Evolutionary conservation across 495 filamentous ascomycete species (phyloP), one percentile per base, ranked within the genome.

Genomic region (Usnea hakonensis): DNA sequence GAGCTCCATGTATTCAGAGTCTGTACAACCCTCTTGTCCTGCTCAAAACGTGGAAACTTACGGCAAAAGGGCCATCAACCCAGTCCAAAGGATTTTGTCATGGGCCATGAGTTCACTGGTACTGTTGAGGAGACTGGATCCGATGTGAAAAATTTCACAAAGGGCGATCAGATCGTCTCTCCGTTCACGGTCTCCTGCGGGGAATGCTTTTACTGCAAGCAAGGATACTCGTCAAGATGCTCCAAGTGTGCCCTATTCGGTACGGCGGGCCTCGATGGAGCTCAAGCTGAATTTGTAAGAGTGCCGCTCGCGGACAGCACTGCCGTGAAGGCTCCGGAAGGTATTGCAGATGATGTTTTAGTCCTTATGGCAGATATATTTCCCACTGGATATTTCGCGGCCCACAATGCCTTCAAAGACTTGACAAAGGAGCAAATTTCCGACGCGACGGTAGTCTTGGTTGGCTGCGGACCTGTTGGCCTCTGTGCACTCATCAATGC

Each of bases 351-450:
- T 64, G 84, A 89, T 61, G 84, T 82, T 33, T 77, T 96, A 55
- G 85, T 96, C n/a, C 81, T 97, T 16, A 92, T 92, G 89, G 90
- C 89, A 7, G 89, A 93, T 69, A 92, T 93, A 66, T 82, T 81
- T 38, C 79, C 79, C 68, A 78, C 74, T 2, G 94, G 93, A 14
- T 97, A 83, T 74, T 97, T 94, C 68, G 94, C 89, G 17, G 90
- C 90, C n/a, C 73, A 76, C 44, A 95, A 91, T 70, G 93, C 85
- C 8, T 91, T 97, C 75, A 83, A 80, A 40, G 75, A 83, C 58
- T 78, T 90, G 53, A 83, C 79, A 3, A 69, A 78, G 0, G 79
- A 83, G 66, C 80, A 87, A 60, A 83, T 89, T 58, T 69, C 78
- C 19, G 83, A 91, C 63, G 83, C 87, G 60, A 88, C 84, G 8